Conservation (phyloP, 2,329 filamentous ascomycete genomes). For the Fusarium tjaetaba region DNA sequence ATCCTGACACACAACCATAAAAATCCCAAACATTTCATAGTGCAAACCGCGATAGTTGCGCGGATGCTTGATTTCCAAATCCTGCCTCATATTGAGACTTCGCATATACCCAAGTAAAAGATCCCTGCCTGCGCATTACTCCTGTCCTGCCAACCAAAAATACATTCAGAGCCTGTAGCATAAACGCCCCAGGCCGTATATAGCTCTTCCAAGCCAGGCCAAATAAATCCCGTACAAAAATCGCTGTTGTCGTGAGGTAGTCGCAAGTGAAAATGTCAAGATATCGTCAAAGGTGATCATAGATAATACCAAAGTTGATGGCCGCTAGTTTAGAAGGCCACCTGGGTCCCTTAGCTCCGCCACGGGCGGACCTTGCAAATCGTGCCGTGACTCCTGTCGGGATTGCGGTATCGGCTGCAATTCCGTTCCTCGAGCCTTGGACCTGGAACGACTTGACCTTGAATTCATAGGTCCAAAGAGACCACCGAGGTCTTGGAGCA, state of each 20-base stretch:
- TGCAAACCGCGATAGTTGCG: slow-evolving; percentile 2
- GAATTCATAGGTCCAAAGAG: slow-evolving; percentile 57
- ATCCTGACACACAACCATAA: slow-evolving; percentile 26
- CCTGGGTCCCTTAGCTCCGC: slow-evolving; percentile 53
- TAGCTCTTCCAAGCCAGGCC: slow-evolving; percentile 17
- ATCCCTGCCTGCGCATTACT: slow-evolving; percentile 15
- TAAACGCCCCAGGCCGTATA: slow-evolving; percentile 29
- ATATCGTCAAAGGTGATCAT: slow-evolving; percentile 21
- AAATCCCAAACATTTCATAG: slow-evolving; percentile 12
- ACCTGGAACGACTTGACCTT: slow-evolving; percentile 45
- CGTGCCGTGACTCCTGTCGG: slow-evolving; percentile 48
- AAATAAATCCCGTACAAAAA: slow-evolving; percentile 8
- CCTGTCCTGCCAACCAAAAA: slow-evolving; percentile 6
- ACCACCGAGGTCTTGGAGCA: slow-evolving; percentile 69
- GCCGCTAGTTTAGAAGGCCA: slow-evolving; percentile 50
- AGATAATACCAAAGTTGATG: neutral
- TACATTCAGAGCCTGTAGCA: slow-evolving; percentile 6
- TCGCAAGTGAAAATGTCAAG: slow-evolving; percentile 17
- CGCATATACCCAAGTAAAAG: slow-evolving; percentile 5
- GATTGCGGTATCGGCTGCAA: slow-evolving; percentile 59
- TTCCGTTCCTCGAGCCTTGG: slow-evolving; percentile 53
- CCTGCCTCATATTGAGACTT: neutral
- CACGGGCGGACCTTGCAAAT: slow-evolving; percentile 44
- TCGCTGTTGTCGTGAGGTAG: slow-evolving; percentile 30
- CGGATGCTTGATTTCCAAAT: neutral